Base-by-base conservation (phyloP, 495 filamentous ascomycete genomes). In the Chaetomium cochliodes region DNA sequence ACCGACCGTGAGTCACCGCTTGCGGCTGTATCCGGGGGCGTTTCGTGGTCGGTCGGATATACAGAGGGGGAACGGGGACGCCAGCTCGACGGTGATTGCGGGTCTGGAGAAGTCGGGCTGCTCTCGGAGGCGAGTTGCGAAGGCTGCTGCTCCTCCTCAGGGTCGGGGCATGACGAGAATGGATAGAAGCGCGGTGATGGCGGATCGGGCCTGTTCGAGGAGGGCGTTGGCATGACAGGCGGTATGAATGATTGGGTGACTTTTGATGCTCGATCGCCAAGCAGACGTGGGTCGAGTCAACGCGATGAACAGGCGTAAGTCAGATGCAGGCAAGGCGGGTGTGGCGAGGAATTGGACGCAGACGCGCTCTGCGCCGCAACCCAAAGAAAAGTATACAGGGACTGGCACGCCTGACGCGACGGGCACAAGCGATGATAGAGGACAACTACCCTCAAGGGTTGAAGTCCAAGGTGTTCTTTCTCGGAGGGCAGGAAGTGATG, bases 211-310 rank as follows among this genome's bases (percentile, higher is more conserved):
- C 69, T 63, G 70, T 76, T 76, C 64, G 73, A 79, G 11, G 81
- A 82, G 20, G 82, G 81, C 44, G 81, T 83, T 67, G 83, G 83
- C 83, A 85, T 85, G 65, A 8, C 55, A 44, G 39, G 37, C 39
- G 37, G 55, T 28, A 49, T 51, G 37, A 50, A 58, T 42, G 52
- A 30, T 23, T 13, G 50, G 58, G 28, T 2, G 58, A 18, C n/a
- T 33, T 46, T 37, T 20, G n/a, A 23, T 42, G 20, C 5, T 42
- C 64, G 58, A 50, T 39, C 16, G 37, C 20, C 39, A 25, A n/a
- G 23, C n/a, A 11, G 53, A 49, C 37, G 25, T 26, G 15, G 25
- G 28, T 64, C 46, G 8, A 25, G 23, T 33, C 26, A n/a, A 3
- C 2, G 49, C 25, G 63, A 54, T 65, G 33, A 46, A 22, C 23